These are phyloP conservation scores for Venturia carpophila DNA, from an alignment of 2,329 filamentous ascomycete species.

Conservation along the genomic window DNA sequence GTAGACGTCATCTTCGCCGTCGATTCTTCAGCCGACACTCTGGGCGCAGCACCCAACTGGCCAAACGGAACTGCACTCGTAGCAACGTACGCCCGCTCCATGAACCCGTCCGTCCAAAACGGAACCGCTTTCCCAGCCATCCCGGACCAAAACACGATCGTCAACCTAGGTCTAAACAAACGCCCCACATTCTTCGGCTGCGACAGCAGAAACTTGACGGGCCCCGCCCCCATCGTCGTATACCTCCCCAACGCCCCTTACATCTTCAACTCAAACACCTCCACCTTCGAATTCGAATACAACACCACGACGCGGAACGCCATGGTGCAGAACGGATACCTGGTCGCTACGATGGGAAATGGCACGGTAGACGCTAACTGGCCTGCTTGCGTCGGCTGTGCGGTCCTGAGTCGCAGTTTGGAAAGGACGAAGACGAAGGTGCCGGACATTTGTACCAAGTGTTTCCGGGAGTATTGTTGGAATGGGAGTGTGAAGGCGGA, in stretches of 20 bases:
- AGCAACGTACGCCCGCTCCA: conserved; percentile 63
- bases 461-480: conserved; percentile 87
- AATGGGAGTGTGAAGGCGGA: conserved; percentile 57
- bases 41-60: conserved; percentile 45
- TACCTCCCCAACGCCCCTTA: conserved; percentile 87
- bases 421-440: conserved; percentile 60
- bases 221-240: conserved; percentile 61
- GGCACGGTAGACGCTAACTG: conserved; percentile 65
- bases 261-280: conserved; percentile 65
- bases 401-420: conserved; percentile 69
- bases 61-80: conserved; percentile 70
- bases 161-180: conserved; percentile 67
- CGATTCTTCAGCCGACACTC: conserved; percentile 68
- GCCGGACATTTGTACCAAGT: conserved; percentile 64
- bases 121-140: conserved; percentile 64
- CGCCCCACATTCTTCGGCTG: conserved; percentile 77
- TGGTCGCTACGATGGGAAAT: conserved; percentile 77
- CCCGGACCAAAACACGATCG: conserved; percentile 67
- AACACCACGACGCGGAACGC: conserved; percentile 59
- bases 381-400: conserved; percentile 81
- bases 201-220: conserved; percentile 55
- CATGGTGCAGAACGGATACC: conserved; percentile 81
- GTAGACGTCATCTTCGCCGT: conserved; percentile 78
- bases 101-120: conserved; percentile 51
- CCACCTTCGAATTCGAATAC: conserved; percentile 65